These are phyloP conservation scores for Talaromyces rugulosus DNA, from an alignment of 2,329 filamentous ascomycete species.

Conservation along the genomic window DNA sequence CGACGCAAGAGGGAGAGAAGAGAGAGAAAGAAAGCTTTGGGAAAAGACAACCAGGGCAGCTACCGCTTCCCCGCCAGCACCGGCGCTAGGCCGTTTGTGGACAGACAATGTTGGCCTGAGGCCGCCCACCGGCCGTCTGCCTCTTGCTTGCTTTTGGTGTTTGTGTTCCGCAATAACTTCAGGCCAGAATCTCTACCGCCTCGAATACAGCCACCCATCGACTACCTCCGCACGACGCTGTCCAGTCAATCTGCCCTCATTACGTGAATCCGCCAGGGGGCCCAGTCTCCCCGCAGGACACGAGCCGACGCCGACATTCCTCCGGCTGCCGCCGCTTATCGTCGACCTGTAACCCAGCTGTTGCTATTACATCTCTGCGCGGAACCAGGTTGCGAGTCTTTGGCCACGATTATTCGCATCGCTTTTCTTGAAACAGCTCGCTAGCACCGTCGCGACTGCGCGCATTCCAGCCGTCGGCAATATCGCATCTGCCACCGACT, in stretches of 20 bases:
- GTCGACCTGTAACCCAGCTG: not conserved
- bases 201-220: not conserved
- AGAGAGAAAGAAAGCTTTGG: not conserved
- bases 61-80: slow-evolving; percentile 6
- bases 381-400: not conserved
- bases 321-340: slow-evolving; percentile 6
- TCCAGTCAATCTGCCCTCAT: not conserved
- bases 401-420: not conserved
- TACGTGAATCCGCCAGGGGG: not conserved
- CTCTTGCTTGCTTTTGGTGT: not conserved
- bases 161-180: not conserved
- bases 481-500: not conserved
- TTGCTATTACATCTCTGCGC: not conserved
- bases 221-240: not conserved
- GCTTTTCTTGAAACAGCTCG: not conserved
- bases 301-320: not conserved
- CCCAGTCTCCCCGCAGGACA: not conserved
- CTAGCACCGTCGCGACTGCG: not conserved
- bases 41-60: slow-evolving; percentile 2
- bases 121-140: not conserved
- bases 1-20: not conserved
- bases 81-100: slow-evolving; percentile 9
- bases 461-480: not conserved
- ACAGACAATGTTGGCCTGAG: not conserved
- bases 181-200: not conserved